Evolutionary conservation across 1,139 yeast genomes (phyloP).

Genomic region (Protomyces gravidus): DNA sequence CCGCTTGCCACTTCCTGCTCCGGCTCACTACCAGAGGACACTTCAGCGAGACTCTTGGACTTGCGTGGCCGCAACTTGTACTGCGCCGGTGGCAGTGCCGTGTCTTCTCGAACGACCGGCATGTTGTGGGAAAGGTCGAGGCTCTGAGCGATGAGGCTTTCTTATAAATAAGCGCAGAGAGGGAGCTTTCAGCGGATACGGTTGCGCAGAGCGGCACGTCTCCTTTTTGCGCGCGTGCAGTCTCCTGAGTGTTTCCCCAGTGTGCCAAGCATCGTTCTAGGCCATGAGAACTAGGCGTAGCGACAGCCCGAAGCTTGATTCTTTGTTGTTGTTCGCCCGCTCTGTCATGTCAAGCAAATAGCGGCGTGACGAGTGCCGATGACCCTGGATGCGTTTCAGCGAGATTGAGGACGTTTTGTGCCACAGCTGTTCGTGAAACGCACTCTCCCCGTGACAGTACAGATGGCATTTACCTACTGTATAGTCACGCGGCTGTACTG

Average conservation of each 20-base stretch:
- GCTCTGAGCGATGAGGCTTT: background rate
- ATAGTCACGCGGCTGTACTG: no score
- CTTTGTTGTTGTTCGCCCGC: no score
- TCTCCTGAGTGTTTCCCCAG: background rate
- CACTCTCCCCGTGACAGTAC: no score
- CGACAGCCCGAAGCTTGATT: no score
- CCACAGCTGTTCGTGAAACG: background rate
- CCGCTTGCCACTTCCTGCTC: background rate
- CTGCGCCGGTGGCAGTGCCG: background rate
- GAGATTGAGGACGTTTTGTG: no score
- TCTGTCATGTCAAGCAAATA: no score
- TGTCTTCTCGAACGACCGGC: background rate
- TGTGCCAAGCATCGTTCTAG: constrained; percentile 1
- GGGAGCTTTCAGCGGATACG: background rate
- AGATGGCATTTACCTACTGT: no score
- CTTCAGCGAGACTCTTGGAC: background rate
- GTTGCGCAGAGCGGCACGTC: background rate
- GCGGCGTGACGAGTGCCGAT: no score
- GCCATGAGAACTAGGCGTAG: no score
- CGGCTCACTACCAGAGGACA: background rate
- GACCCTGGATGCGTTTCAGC: no score
- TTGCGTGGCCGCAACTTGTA: background rate
- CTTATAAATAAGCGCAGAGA: background rate
- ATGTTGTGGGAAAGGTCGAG: background rate
- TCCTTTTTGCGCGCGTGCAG: background rate